Evolutionary conservation across 148 eudicot genomes (phyloP).

Genomic region (Cornus controversa): DNA sequence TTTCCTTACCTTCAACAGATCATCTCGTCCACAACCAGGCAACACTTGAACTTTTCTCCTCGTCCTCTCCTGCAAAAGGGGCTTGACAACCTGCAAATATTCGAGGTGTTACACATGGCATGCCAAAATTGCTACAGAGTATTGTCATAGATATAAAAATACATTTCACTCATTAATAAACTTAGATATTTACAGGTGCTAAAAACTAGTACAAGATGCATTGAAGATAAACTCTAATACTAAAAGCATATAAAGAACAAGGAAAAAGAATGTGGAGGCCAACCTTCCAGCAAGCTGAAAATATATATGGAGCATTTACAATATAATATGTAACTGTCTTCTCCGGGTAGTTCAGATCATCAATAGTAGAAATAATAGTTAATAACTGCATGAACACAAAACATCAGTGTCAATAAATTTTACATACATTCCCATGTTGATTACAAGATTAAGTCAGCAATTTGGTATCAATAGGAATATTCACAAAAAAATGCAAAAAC

Average conservation of each 20-base stretch:
- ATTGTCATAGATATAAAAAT: neutral
- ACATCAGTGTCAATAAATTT: neutral
- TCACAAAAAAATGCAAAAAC: neutral
- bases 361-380: conserved; percentile 74
- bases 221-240: neutral
- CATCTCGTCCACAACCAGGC: conserved; percentile 74
- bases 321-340: conserved; percentile 87
- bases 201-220: neutral
- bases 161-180: neutral
- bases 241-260: neutral
- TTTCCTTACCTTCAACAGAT: conserved; percentile 64
- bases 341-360: conserved; percentile 96
- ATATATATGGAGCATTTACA: conserved; percentile 84
- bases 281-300: conserved; percentile 99
- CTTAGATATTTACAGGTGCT: neutral
- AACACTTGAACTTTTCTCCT: conserved; percentile 82
- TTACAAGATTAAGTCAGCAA: neutral
- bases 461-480: neutral
- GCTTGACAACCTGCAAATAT: conserved; percentile 75
- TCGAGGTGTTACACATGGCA: neutral
- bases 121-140: neutral
- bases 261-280: conserved; percentile 6
- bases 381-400: conserved; percentile 57
- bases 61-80: conserved; percentile 91
- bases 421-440: neutral